These are phyloP conservation scores for Phyllosticta citribraziliensis DNA, from an alignment of 2,329 filamentous ascomycete species.

Conservation along the genomic window DNA sequence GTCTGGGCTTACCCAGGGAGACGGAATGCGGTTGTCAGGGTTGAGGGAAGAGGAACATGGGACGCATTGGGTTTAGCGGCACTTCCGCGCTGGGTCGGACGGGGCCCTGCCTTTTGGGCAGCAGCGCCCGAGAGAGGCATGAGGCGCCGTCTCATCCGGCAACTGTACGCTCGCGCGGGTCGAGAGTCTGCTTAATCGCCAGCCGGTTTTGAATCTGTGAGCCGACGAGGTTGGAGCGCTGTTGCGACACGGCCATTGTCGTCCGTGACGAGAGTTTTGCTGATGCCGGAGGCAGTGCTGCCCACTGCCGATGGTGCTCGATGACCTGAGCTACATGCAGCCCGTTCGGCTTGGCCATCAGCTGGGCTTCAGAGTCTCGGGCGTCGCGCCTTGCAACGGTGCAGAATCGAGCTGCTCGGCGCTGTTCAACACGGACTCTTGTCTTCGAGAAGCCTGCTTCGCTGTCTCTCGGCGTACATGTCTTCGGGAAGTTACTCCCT, in stretches of 20 bases:
- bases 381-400: not conserved
- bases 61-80: not conserved
- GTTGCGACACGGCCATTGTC: not conserved
- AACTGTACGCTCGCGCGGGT: not conserved
- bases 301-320: not conserved
- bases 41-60: not conserved
- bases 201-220: not conserved
- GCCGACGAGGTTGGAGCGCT: not conserved
- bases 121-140: not conserved
- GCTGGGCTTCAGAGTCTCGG: not conserved
- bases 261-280: not conserved
- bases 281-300: not conserved
- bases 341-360: not conserved
- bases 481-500: not conserved
- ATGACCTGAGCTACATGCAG: not conserved
- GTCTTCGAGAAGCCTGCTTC: not conserved
- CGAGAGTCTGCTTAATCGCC: not conserved
- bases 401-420: not conserved
- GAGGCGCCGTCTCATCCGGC: not conserved
- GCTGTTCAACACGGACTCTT: not conserved
- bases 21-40: not conserved
- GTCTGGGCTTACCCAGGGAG: not conserved
- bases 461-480: not conserved
- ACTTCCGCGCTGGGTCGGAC: not conserved
- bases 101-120: not conserved